Base-by-base conservation (phyloP, 306 rosid genomes). In the Datisca glomerata region DNA sequence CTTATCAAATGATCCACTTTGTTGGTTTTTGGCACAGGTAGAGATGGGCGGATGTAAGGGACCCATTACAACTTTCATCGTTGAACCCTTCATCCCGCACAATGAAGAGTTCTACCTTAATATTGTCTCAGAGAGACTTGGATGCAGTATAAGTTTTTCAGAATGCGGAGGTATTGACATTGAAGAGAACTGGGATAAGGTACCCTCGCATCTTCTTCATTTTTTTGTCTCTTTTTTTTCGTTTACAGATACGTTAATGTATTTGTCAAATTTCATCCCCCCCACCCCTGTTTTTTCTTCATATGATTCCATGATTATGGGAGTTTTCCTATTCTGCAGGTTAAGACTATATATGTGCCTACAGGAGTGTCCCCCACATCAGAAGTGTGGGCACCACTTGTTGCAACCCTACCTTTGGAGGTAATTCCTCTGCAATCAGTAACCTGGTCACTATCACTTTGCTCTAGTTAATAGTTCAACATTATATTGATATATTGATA, bases 151-250 rank as follows among this genome's bases (percentile, higher is more conserved):
- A 33, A 89, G 98, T 86, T 89, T 89, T 69, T 89, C 98, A 3
- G 95, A 84, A 51, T 89, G 95, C 22, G 98, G 98, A 64, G 95
- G 98, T 55, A 89, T 89, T 62, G 98, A 89, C 33, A 84, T 89
- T 35, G 98, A 89, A 63, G 95, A 89, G 56, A 89, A 89, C 64
- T 89, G 98, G 95, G 95, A 89, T 41, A 84, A 84, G 91, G 97
- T 89, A 65, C 21, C 31, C 21, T 43, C 5, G 34, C 29, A 28
- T 12, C 32, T 27, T 0, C 23, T 1, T 18, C 3, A 10, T 14
- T 50, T 38, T 16, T 12, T 3, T 16, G 32, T 21, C 34, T 27
- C n/a, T 27, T 19, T 4, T 49, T 14, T 12, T 24, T 18, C 11
- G 18, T 47, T 18, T 2, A 47, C 27, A 12, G 18, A 9, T 10